Evolutionary conservation across 345 rosid species (phyloP).

Genomic region (Pelargonium nanum): DNA sequence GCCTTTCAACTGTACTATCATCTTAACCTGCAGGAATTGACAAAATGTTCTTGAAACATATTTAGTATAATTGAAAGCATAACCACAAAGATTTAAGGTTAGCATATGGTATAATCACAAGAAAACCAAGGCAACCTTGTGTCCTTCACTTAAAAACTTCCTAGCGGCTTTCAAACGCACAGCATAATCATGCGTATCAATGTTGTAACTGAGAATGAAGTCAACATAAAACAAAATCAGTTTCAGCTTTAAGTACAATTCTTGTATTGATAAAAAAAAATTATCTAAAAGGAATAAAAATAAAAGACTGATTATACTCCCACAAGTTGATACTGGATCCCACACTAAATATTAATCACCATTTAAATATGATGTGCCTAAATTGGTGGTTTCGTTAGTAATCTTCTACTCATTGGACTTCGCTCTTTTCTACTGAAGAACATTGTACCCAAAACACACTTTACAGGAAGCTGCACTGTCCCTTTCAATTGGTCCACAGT

Average conservation of each 20-base stretch:
- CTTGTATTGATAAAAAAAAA: no score
- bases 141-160: constrained; percentile 82
- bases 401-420: not conserved
- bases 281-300: not conserved
- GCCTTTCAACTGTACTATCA: constrained; percentile 82
- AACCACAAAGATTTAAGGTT: not conserved
- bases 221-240: not conserved
- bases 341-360: constrained; percentile 1
- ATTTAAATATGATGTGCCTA: no score
- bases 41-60: constrained; percentile 8
- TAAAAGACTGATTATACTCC: not conserved
- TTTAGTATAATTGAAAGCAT: not conserved
- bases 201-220: constrained; percentile 56
- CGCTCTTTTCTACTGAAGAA: not conserved
- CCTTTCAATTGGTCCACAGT: not conserved
- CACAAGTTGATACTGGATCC: not conserved
- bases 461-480: not conserved
- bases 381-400: not conserved
- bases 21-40: constrained; percentile 61
- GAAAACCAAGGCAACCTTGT: constrained; percentile 51
- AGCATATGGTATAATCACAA: not conserved
- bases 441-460: not conserved
- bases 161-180: constrained; percentile 80
- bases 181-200: constrained; percentile 83
- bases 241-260: not conserved